These are phyloP conservation scores for Pichia norvegensis DNA, from an alignment of 1,139 yeast genomes.

Conservation along the genomic window DNA sequence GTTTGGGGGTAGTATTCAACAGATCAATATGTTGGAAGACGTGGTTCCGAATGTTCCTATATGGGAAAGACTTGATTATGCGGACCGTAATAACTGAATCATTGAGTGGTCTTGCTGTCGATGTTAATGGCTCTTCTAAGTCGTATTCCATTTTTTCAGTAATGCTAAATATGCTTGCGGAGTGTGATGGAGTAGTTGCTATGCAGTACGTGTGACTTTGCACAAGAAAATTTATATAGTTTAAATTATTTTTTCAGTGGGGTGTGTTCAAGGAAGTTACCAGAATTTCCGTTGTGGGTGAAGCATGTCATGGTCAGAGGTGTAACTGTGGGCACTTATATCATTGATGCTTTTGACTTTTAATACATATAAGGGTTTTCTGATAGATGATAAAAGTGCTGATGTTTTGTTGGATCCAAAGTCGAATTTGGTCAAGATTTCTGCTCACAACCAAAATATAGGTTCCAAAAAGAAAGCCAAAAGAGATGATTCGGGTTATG, in stretches of 20 bases:
- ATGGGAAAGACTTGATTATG: conserved; percentile 84
- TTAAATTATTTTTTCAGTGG: not conserved
- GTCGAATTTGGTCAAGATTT: not conserved
- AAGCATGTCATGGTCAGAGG: not conserved
- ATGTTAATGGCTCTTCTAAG: conserved; percentile 54
- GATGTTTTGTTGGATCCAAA: not conserved
- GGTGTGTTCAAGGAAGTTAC: too few species aligned
- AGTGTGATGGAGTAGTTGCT: not conserved
- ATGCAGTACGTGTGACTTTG: not conserved
- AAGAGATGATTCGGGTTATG: not conserved
- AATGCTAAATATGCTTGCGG: not conserved
- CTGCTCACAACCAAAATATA: not conserved
- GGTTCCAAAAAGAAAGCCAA: not conserved
- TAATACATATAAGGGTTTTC: conserved; percentile 9
- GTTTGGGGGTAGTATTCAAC: conserved; percentile 56
- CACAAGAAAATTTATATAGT: not conserved
- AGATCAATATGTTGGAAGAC: conserved; percentile 69
- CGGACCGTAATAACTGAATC: conserved; percentile 76
- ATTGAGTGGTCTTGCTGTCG: conserved; percentile 59
- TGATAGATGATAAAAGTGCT: not conserved
- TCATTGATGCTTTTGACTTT: conserved; percentile 3
- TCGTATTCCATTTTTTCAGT: conserved; percentile 17
- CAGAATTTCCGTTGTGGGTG: too few species aligned
- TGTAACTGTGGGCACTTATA: not conserved
- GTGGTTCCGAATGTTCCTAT: conserved; percentile 80